Conservation (phyloP, 1,284 basidiomycete species). For the Pisolithus thermaeus region DNA sequence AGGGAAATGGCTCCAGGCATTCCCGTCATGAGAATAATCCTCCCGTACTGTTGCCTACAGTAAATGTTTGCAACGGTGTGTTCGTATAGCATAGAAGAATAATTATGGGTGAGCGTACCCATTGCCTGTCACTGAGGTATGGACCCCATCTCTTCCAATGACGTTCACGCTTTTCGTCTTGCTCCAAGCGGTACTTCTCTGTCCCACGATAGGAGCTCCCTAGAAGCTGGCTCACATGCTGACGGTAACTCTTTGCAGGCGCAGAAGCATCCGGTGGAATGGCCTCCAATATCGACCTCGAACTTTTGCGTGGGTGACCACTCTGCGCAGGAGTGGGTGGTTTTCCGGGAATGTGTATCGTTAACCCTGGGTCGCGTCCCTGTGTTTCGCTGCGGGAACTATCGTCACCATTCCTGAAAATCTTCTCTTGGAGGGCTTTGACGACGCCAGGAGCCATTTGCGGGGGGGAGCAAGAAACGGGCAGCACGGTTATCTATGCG, state of each 20-base stretch:
- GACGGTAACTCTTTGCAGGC: conserved; percentile 40
- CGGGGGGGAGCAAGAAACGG: neutral
- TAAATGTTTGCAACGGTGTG: too few species aligned
- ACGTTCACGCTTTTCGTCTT: conserved; percentile 57
- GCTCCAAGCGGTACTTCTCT: conserved; percentile 67
- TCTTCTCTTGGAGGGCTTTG: conserved; percentile 69
- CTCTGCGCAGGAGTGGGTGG: conserved; percentile 31
- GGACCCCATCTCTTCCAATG: conserved; percentile 99
- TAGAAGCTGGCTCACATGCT: conserved; percentile 54
- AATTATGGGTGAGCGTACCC: conserved; percentile 52
- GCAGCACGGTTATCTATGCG: neutral
- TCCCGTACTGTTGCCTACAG: conserved; percentile 90
- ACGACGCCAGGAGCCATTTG: conserved; percentile 37
- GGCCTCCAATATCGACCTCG: conserved; percentile 34
- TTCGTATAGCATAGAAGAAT: conserved; percentile 5
- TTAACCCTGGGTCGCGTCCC: conserved; percentile 44
- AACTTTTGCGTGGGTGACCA: conserved; percentile 37
- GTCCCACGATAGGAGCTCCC: conserved; percentile 58
- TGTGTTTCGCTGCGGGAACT: conserved; percentile 25
- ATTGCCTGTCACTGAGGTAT: conserved; percentile 94
- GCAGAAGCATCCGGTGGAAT: conserved; percentile 19
- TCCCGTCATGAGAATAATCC: conserved; percentile 94
- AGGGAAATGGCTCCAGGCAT: conserved; percentile 97
- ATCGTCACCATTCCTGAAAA: conserved; percentile 53
- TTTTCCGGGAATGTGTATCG: conserved; percentile 73